These are phyloP conservation scores for Eimeria acervulina DNA, from an alignment of 169 alveolate species.

Conservation along the genomic window DNA sequence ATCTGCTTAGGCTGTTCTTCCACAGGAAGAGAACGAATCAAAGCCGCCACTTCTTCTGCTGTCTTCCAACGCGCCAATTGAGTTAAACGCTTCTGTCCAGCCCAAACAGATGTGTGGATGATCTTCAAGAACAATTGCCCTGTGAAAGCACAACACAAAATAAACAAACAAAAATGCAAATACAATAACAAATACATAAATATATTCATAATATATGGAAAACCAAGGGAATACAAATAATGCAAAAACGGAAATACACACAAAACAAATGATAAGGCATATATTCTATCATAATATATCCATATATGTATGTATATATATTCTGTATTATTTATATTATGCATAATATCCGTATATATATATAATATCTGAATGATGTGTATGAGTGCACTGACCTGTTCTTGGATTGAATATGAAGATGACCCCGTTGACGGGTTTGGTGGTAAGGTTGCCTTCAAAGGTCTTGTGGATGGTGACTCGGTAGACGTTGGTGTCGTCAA, in stretches of 20 bases:
- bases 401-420: conserved; percentile 99
- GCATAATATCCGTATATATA: neutral
- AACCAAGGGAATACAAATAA: neutral
- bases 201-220: no score
- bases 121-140: conserved; percentile 99
- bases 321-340: no score
- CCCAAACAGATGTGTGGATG: conserved; percentile 99
- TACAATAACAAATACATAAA: neutral
- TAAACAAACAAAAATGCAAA: no score
- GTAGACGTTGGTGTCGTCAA: conserved; percentile 99
- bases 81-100: conserved; percentile 99
- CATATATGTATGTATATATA: no score
- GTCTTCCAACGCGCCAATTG: conserved; percentile 99
- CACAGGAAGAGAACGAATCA: conserved; percentile 99
- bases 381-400: conserved; percentile 86
- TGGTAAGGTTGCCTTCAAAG: conserved; percentile 99
- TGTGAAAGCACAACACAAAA: neutral
- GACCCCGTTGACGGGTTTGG: conserved; percentile 99
- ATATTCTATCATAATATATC: neutral
- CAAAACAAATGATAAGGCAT: neutral
- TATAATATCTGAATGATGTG: neutral
- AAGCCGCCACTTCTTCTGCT: conserved; percentile 99
- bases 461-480: conserved; percentile 99
- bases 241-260: neutral
- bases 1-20: conserved; percentile 99